These are phyloP conservation scores for Dactylellina haptotyla DNA, from an alignment of 2,329 filamentous ascomycete species.

Conservation along the genomic window DNA sequence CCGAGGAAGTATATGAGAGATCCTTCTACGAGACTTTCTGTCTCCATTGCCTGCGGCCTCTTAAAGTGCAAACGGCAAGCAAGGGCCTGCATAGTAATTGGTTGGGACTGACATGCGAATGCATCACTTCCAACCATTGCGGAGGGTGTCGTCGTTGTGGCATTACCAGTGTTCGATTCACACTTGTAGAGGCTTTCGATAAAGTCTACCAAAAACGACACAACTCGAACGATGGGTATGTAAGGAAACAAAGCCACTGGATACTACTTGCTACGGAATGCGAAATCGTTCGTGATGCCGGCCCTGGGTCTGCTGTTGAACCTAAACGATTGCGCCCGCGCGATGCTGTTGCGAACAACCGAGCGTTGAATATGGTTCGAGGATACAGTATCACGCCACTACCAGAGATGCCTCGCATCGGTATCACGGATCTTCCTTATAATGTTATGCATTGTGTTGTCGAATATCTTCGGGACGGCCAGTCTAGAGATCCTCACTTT, in stretches of 20 bases:
- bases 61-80: slow-evolving; percentile 33
- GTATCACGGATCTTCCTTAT: slow-evolving; percentile 38
- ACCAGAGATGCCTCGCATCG: slow-evolving; percentile 5
- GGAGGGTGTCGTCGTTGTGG: slow-evolving; percentile 45
- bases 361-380: slow-evolving; percentile 25
- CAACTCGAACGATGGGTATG: slow-evolving; percentile 13
- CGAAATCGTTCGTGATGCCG: slow-evolving; percentile 27
- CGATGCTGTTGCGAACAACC: not conserved
- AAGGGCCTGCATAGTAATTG: slow-evolving; percentile 43
- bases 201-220: slow-evolving; percentile 26
- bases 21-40: slow-evolving; percentile 48
- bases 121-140: slow-evolving; percentile 19
- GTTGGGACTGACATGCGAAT: slow-evolving; percentile 42
- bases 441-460: slow-evolving; percentile 37
- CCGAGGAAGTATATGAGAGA: slow-evolving; percentile 40
- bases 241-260: slow-evolving; percentile 48
- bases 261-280: slow-evolving; percentile 41
- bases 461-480: slow-evolving; percentile 25
- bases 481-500: slow-evolving; percentile 45
- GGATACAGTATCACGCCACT: slow-evolving; percentile 37
- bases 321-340: slow-evolving; percentile 18
- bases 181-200: slow-evolving; percentile 37
- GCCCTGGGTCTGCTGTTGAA: slow-evolving; percentile 24
- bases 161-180: slow-evolving; percentile 40
- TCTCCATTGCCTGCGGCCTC: slow-evolving; percentile 44